Percentiles rank a stretch among this genome's conserved stretches.
phyloP scores from a whole-genome alignment of 106 monocot species.

The Hemerocallis citrina region DNA sequence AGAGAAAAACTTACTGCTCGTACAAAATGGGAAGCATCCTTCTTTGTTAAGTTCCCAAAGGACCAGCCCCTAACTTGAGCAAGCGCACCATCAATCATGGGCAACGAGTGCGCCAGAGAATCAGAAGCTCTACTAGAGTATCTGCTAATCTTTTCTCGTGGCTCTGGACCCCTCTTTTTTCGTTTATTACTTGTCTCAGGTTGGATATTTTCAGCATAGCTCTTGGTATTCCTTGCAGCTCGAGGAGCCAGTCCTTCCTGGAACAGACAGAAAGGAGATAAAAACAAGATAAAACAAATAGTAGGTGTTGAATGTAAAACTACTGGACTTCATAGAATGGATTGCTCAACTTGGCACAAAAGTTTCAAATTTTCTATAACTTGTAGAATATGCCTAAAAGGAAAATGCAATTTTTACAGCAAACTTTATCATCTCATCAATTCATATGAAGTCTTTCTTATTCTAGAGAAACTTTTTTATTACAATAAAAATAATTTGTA shows the following conservation, averaged over 20 bases:
- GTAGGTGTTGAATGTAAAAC: too few relatives aligned
- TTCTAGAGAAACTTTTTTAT: too few relatives aligned
- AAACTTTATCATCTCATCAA: too few relatives aligned
- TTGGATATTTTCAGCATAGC: constrained; percentile 77
- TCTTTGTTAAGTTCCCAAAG: constrained; percentile 77
- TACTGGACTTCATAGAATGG: too few relatives aligned
- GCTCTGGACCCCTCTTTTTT: constrained; percentile 49
- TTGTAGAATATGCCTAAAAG: too few relatives aligned
- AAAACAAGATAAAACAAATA: constrained; percentile 4
- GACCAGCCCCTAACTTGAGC: constrained; percentile 94
- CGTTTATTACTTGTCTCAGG: constrained; percentile 30
- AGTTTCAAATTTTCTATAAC: too few relatives aligned
- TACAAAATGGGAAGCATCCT: constrained; percentile 87
- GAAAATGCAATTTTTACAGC: too few relatives aligned
- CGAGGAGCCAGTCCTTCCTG: constrained; percentile 94
- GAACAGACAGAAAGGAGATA: background rate
- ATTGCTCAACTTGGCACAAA: too few relatives aligned
- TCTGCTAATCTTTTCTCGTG: constrained; percentile 53
- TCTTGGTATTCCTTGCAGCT: constrained; percentile 88
- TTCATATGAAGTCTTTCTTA: too few relatives aligned
- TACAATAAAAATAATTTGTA: too few relatives aligned
- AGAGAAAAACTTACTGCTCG: constrained; percentile 56
- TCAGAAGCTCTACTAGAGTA: constrained; percentile 53
- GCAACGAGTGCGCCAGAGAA: constrained; percentile 24
- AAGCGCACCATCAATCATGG: constrained; percentile 72